Evolutionary conservation across 495 filamentous ascomycete genomes (phyloP), one percentile per base, ranked within the genome.

Genomic region (Lichenothelia convexa): DNA sequence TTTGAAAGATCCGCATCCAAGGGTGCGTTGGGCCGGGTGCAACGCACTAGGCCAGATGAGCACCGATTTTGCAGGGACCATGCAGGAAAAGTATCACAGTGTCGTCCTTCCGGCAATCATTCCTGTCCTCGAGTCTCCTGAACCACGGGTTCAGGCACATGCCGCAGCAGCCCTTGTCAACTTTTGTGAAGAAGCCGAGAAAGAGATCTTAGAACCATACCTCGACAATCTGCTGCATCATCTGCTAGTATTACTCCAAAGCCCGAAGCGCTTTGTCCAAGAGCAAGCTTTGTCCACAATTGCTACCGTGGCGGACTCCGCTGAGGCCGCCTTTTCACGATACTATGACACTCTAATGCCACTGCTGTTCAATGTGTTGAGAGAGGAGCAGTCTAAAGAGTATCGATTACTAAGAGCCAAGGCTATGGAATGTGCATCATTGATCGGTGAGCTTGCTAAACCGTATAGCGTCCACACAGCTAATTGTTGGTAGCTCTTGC

Each of bases 21-120:
- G 91, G 40, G 91, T 99, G 33, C 78, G 89, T 38, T 99, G 91
- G 73, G 91, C 91, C 21, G 91, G 86, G 23, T 99, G 91, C 62
- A 95, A 99, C 53, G 91, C 91, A n/a, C 64, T 99, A 18, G 91
- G 91, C 11, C 91, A 99, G 55, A 99, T 99, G 91, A 95, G 91
- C 57, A 99, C 91, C 7, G 91, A 99, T 56, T 99, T 99, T 54
- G 89, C 91, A 21, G 87, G 85, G 1, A 93, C 80, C 9, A 95
- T 99, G 91, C 91, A 99, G 55, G 78, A 86, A 46, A 87, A 93
- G 47, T 92, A 87, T 56, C 86, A 91, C 48, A 67, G 75, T 31
- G 62, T 74, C 26, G 83, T 94, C 1, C 64, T 99, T 32, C 78
- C 71, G 36, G 81, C 81, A 43, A 92, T 99, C 32, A 84, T 95